A percentile compares a stretch with the other conserved stretches of the same genome.
Conservation (phyloP, 2,329 filamentous ascomycete species). For the Blumeria hordei region DNA sequence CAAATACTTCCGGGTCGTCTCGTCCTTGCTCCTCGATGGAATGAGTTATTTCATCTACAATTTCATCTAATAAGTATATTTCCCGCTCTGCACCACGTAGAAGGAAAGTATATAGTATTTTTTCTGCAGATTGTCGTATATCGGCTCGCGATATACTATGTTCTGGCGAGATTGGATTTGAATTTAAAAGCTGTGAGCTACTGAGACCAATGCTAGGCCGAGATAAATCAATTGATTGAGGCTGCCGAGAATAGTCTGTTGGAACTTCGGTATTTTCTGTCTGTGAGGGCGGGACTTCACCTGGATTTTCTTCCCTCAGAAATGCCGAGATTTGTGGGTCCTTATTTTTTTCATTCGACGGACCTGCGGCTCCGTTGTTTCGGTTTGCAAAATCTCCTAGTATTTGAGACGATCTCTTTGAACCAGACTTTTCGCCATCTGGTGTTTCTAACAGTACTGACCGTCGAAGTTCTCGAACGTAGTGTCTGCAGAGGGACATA, state of each 20-base stretch:
- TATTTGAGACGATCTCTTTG: constrained; percentile 63
- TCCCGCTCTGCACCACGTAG: constrained; percentile 89
- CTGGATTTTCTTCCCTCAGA: constrained; percentile 39
- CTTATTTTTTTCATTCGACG: constrained; percentile 37
- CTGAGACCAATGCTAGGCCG: constrained; percentile 29
- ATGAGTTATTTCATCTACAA: constrained; percentile 63
- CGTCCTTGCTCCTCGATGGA: constrained; percentile 77
- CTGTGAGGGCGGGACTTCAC: constrained; percentile 26
- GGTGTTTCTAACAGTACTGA: constrained; percentile 86
- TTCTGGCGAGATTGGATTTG: constrained; percentile 60
- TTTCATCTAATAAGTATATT: constrained; percentile 73
- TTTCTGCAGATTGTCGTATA: constrained; percentile 81
- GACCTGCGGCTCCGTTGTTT: constrained; percentile 31
- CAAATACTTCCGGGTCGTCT: constrained; percentile 93
- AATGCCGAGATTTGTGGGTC: constrained; percentile 85
- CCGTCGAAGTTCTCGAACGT: constrained; percentile 80
- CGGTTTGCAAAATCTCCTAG: constrained; percentile 51
- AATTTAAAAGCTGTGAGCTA: constrained; percentile 34
- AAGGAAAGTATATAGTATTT: constrained; percentile 95
- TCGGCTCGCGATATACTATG: constrained; percentile 74
- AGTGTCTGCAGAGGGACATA: constrained; percentile 92
- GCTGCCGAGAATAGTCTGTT: constrained; percentile 18
- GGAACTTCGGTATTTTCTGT: background rate
- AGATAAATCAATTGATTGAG: constrained; percentile 22
- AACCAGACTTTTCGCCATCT: constrained; percentile 52